Conservation (phyloP, 805 yeast species). For the Wickerhamiella parazyma region DNA sequence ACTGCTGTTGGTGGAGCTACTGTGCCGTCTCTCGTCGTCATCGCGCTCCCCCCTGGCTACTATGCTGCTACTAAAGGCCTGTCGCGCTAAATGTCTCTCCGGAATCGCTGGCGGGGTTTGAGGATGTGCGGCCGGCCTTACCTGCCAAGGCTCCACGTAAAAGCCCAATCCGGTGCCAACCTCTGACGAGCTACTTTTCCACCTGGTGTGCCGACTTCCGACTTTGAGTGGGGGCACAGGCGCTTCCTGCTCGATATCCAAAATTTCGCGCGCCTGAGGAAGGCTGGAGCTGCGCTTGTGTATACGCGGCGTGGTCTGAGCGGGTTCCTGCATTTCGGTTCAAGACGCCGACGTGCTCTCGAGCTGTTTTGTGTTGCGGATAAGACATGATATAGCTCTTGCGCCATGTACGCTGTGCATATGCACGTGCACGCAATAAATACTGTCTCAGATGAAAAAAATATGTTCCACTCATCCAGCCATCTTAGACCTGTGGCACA, state of each 20-base stretch:
- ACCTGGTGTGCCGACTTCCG: not conserved
- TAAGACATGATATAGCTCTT: constrained; percentile 1
- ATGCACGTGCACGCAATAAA: constrained; percentile 4
- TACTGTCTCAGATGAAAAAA: not conserved
- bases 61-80: not conserved
- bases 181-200: not conserved
- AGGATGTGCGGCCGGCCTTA: too few species aligned
- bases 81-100: constrained; percentile 2
- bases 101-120: not conserved
- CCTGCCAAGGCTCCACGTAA: not conserved
- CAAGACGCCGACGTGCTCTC: not conserved
- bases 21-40: not conserved
- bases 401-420: not conserved
- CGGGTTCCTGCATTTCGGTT: not conserved
- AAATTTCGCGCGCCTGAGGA: not conserved
- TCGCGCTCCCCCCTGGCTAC: not conserved
- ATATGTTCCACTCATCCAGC: not conserved
- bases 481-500: not conserved
- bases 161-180: not conserved
- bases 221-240: constrained; percentile 11
- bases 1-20: not conserved
- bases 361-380: constrained; percentile 1
- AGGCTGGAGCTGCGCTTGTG: constrained; percentile 14
- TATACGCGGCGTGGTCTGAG: not conserved
- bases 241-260: not conserved